Evolutionary conservation across 2,329 filamentous ascomycete genomes (phyloP).

Genomic region (Diplodia intermedia): DNA sequence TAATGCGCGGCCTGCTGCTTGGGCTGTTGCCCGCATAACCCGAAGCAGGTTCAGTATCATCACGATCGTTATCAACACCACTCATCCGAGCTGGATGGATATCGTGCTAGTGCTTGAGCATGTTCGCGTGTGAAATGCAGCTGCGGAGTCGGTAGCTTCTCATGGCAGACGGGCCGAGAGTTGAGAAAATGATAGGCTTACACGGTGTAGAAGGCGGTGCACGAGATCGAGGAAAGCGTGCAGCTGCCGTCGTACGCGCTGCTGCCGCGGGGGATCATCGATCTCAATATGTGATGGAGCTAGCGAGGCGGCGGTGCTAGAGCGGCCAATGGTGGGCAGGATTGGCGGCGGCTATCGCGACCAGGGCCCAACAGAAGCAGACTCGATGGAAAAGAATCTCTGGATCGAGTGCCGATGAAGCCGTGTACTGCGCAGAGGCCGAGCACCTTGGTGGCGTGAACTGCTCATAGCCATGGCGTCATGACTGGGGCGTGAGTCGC

Average conservation of each 20-base stretch:
- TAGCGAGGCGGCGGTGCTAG: not conserved
- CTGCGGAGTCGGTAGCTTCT: slow-evolving; percentile 55
- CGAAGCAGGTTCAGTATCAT: slow-evolving; percentile 42
- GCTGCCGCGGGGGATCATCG: slow-evolving; percentile 42
- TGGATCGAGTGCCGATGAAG: no score
- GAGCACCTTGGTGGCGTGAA: slow-evolving; percentile 10
- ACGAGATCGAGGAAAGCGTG: slow-evolving; percentile 4
- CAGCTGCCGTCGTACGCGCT: not conserved
- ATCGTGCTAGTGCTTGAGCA: slow-evolving; percentile 48
- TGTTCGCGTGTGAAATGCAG: slow-evolving; percentile 54
- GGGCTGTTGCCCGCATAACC: not conserved
- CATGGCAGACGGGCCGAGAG: slow-evolving; percentile 56
- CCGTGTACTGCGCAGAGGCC: not conserved
- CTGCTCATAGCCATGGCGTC: slow-evolving; percentile 14
- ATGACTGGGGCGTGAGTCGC: slow-evolving; percentile 6
- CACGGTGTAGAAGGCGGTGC: not conserved
- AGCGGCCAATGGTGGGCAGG: no score
- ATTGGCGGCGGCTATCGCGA: not conserved
- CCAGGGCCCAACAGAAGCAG: not conserved
- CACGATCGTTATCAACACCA: slow-evolving; percentile 63
- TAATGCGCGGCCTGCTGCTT: not conserved
- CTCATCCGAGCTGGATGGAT: slow-evolving; percentile 64
- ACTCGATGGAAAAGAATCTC: no score
- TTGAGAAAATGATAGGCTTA: slow-evolving; percentile 53
- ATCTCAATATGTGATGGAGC: not conserved